These are phyloP conservation scores for Royoungia palumana DNA, from an alignment of 768 basidiomycete genomes.

Conservation along the genomic window DNA sequence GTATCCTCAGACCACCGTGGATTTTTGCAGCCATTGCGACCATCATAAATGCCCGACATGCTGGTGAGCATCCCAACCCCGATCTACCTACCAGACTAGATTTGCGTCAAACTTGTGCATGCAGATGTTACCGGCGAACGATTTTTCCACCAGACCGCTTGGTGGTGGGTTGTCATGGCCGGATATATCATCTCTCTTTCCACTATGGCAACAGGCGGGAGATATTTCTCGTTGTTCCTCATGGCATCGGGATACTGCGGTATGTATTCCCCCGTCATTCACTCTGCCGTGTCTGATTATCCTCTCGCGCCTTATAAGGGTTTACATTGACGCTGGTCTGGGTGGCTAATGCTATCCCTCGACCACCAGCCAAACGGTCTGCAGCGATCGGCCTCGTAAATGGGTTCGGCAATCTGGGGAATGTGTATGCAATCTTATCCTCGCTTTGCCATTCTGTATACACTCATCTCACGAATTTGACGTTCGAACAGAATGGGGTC, in stretches of 20 bases:
- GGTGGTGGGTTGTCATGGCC: conserved; percentile 60
- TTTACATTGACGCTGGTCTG: conserved; percentile 51
- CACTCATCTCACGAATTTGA: neutral
- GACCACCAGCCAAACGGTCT: conserved; percentile 52
- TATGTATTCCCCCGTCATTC: conserved; percentile 6
- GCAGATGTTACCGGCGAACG: conserved; percentile 59
- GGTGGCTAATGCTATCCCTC: conserved; percentile 58
- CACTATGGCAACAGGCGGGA: conserved; percentile 48
- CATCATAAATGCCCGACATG: conserved; percentile 55
- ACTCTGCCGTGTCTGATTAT: neutral
- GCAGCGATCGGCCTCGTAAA: conserved; percentile 64
- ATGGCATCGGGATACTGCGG: conserved; percentile 57
- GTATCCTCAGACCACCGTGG: conserved; percentile 54
- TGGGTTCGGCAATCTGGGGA: conserved; percentile 56
- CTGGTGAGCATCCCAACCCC: conserved; percentile 30
- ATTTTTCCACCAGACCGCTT: conserved; percentile 54
- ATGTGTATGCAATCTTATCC: conserved; percentile 40
- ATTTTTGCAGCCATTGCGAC: conserved; percentile 48
- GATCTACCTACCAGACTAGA: neutral
- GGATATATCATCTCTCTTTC: conserved; percentile 60
- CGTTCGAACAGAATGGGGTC: conserved; percentile 48
- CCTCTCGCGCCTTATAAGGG: conserved; percentile 18
- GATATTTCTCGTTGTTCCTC: conserved; percentile 61
- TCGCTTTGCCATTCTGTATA: too few relatives aligned
- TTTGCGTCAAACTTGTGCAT: neutral